phyloP scores from a whole-genome alignment of 345 rosid species.

The Eutrema heterophyllum region DNA sequence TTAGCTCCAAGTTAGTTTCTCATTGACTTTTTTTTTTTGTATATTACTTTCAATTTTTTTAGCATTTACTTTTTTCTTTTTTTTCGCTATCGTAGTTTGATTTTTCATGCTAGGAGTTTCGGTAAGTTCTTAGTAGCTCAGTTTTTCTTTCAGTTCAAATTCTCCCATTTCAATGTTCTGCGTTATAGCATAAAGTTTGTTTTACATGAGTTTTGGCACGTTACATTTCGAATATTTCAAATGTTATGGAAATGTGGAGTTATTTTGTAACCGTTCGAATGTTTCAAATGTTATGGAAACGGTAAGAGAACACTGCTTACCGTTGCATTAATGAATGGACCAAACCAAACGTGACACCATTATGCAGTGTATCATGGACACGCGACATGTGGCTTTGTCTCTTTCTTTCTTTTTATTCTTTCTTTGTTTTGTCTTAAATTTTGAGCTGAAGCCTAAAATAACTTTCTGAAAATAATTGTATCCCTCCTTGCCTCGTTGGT shows the following conservation, averaged over 20 bases:
- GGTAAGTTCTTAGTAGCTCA: constrained; percentile 16
- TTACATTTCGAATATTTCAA: not conserved
- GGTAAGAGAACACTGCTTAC: not conserved
- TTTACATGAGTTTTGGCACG: not conserved
- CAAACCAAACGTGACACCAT: constrained; percentile 17
- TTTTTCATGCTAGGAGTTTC: constrained; percentile 16
- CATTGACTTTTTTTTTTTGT: constrained; percentile 27
- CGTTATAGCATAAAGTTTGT: not conserved
- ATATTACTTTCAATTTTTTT: constrained; percentile 21
- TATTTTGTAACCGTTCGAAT: not conserved
- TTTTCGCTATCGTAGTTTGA: not conserved
- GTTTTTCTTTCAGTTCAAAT: not conserved
- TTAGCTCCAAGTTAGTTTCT: constrained; percentile 23
- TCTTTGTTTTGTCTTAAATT: too few relatives aligned
- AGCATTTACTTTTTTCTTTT: constrained; percentile 10
- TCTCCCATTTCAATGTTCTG: constrained; percentile 1
- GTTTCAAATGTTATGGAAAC: too few relatives aligned
- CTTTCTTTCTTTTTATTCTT: not conserved
- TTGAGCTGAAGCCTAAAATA: too few relatives aligned
- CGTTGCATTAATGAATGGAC: constrained; percentile 4
- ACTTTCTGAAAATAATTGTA: too few relatives aligned
- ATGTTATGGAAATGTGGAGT: not conserved
- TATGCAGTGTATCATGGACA: not conserved
- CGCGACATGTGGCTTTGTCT: constrained; percentile 10
- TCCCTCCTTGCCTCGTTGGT: too few relatives aligned